Evolutionary conservation across 2,329 filamentous ascomycete species (phyloP).

Genomic region (Aspergillus pseudonomiae): DNA sequence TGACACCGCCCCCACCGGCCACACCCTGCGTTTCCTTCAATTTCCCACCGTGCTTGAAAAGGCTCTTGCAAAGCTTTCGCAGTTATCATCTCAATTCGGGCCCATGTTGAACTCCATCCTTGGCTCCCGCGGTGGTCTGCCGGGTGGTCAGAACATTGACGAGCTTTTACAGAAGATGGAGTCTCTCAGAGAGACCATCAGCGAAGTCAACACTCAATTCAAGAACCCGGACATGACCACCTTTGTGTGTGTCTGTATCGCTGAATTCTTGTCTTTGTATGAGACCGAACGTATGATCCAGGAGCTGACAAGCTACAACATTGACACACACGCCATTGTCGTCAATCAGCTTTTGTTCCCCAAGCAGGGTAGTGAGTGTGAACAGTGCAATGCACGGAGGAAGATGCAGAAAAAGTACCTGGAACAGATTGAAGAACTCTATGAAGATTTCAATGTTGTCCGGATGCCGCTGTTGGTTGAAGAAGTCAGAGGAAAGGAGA

Average conservation of each 20-base stretch:
- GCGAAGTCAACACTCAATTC: constrained; percentile 96
- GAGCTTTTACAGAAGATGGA: constrained; percentile 96
- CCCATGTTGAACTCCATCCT: constrained; percentile 94
- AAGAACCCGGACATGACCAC: constrained; percentile 95
- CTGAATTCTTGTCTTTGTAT: constrained; percentile 94
- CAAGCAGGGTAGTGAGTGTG: constrained; percentile 78
- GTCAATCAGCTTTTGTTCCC: constrained; percentile 98
- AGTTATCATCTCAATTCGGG: constrained; percentile 91
- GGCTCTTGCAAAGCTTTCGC: constrained; percentile 93
- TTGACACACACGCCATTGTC: constrained; percentile 96
- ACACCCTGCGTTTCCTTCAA: constrained; percentile 97
- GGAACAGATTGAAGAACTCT: constrained; percentile 97
- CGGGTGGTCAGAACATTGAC: constrained; percentile 88
- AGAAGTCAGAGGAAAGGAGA: constrained; percentile 94
- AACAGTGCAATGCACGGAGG: constrained; percentile 90
- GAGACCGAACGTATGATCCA: constrained; percentile 99
- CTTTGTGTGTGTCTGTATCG: constrained; percentile 97
- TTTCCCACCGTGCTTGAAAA: constrained; percentile 98
- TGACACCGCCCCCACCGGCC: constrained; percentile 95
- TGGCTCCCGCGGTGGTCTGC: constrained; percentile 73
- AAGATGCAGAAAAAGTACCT: constrained; percentile 99
- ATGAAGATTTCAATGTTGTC: constrained; percentile 98
- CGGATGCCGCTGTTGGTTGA: constrained; percentile 96
- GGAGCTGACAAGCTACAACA: constrained; percentile 87
- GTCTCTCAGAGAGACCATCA: constrained; percentile 86